Base-by-base conservation (phyloP, 2,329 filamentous ascomycete species). In the Penicillium sclerotigenum region DNA sequence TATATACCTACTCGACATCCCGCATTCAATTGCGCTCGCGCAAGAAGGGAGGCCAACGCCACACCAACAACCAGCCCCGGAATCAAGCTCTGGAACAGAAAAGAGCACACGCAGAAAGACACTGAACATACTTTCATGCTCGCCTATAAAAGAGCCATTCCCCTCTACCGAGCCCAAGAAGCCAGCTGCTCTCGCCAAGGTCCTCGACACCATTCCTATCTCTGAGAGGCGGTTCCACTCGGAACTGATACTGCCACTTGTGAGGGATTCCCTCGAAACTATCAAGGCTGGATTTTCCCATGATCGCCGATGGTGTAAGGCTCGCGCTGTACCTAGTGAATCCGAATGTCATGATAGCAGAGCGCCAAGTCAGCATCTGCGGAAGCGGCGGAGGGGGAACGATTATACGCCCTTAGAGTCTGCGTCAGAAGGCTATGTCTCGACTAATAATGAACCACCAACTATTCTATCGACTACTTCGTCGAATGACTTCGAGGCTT, bases 1-100 rank as follows among this genome's bases (percentile, higher is more conserved):
- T 5, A 64, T 81, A 31, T 78, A 78, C 16, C 68, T 87, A 20
- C 63, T 87, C 29, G 84, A 87, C 63, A 80, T 85, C 10, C 84
- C 85, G 2, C 68, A 66, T 5, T 86, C 84, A 1, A 84, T 87
- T 53, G 74, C 77, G 18, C 63, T 74, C 7, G 82, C 81, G 6
- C 84, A 87, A 68, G 72, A 86, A 69, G 72, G 71, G 20, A 67
- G 59, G 38, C 20, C 38, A n/a, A 31, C 49, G 47, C 20, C 34
- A n/a, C 34, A 31, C 36, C 33, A 52, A 36, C 49, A 42, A 38
- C 10, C 42, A 51, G 18, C 36, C 14, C 36, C 47, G 36, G 29
- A 38, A 26, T 42, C 28, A n/a, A 34, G 20, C 9, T 9, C 33
- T 14, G 28, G 11, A 37, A 28, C 38, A 29, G 40, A 41, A 53